Conservation (phyloP, 495 filamentous ascomycete species). For the Penicillium goetzii region DNA sequence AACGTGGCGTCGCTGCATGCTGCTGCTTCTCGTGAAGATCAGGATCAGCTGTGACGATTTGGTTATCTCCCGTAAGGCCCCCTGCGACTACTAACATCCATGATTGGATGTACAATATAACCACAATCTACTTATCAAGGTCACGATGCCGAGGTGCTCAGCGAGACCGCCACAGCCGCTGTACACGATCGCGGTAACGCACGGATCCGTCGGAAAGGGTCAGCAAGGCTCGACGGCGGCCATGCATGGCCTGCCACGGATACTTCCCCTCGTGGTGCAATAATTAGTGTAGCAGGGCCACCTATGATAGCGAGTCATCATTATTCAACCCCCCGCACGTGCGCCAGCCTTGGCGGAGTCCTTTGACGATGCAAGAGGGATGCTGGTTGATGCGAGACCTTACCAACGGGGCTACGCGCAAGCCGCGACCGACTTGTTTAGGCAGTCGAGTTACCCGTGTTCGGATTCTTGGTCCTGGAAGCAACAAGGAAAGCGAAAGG, state of each 20-base stretch:
- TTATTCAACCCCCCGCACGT: background rate
- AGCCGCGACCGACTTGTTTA: background rate
- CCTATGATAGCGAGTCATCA: constrained; percentile 9
- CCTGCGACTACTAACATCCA: background rate
- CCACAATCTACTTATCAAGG: constrained; percentile 9
- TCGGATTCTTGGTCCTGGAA: background rate
- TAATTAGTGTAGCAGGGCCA: constrained; percentile 2
- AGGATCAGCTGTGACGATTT: background rate
- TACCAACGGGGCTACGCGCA: background rate
- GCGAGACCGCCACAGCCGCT: constrained; percentile 25
- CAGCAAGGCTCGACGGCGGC: constrained; percentile 8
- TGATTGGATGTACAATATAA: background rate
- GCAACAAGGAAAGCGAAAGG: background rate
- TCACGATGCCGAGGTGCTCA: constrained; percentile 15
- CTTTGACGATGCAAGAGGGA: background rate
- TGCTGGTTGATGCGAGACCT: background rate
- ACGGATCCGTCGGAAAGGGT: constrained; percentile 24
- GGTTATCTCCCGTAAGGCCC: background rate
- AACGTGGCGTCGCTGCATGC: constrained; percentile 12
- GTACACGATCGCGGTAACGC: constrained; percentile 20
- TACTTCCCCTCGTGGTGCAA: background rate
- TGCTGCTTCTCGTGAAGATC: constrained; percentile 2
- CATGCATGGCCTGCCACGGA: background rate
- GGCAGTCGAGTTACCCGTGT: constrained; percentile 1
- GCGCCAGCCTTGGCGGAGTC: constrained; percentile 1